Conservation (phyloP, 768 basidiomycete genomes). For the Mrakia gelida region DNA sequence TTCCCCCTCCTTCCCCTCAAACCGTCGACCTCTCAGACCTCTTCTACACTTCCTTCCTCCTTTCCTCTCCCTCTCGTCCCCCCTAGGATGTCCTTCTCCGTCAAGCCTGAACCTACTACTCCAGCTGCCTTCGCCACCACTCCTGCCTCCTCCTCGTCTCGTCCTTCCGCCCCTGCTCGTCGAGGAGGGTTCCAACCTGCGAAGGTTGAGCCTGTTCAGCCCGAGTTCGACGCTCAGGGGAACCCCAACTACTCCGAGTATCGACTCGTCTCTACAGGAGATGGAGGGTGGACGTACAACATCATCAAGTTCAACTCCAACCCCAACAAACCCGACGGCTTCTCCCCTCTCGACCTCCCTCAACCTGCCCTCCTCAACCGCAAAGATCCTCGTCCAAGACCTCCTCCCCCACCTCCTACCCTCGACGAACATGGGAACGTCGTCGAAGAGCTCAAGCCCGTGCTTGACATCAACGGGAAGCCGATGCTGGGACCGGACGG, state of each 20-base stretch:
- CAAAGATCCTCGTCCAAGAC: conserved; percentile 59
- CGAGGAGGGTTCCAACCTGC: conserved; percentile 8
- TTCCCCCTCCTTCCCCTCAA: not conserved
- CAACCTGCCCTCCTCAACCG: conserved; percentile 80
- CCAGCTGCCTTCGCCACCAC: not conserved
- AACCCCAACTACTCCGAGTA: conserved; percentile 23
- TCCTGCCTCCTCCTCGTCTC: not conserved
- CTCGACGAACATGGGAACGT: not conserved
- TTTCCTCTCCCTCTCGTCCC: not conserved
- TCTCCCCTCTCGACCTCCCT: conserved; percentile 66
- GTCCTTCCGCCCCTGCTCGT: not conserved
- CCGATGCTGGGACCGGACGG: conserved; percentile 61
- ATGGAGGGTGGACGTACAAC: conserved; percentile 53
- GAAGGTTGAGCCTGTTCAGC: not conserved
- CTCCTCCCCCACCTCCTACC: conserved; percentile 2
- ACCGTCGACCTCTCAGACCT: not conserved
- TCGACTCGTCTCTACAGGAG: conserved; percentile 26
- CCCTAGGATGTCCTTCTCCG: not conserved
- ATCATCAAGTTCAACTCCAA: conserved; percentile 74
- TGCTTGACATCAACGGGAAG: conserved; percentile 34
- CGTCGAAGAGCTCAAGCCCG: conserved; percentile 23
- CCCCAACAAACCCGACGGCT: conserved; percentile 49
- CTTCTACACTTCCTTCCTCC: not conserved
- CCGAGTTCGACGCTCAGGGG: not conserved
- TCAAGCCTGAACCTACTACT: not conserved